Evolutionary conservation across 2,329 filamentous ascomycete genomes (phyloP).

Genomic region (Ophiocordyceps camponoti-saundersi): DNA sequence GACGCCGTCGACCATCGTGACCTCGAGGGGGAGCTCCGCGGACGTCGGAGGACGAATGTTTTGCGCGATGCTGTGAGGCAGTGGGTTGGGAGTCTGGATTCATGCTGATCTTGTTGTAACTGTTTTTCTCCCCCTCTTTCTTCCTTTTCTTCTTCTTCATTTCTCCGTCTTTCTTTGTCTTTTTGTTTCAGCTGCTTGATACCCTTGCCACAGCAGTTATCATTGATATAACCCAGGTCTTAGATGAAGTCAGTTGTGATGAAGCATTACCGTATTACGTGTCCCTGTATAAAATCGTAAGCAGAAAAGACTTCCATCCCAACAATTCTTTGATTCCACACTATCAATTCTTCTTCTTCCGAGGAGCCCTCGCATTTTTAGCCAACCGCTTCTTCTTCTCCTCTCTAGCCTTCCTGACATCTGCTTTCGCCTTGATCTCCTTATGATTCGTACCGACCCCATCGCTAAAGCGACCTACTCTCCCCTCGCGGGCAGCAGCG

Average conservation of each 20-base stretch:
- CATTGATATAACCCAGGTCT: too few relatives aligned
- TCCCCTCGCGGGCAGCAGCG: slow-evolving; percentile 71
- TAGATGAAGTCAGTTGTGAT: too few relatives aligned
- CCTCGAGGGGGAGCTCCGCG: slow-evolving; percentile 10
- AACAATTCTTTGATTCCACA: neutral
- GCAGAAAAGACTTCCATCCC: neutral
- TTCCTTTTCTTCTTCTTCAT: neutral
- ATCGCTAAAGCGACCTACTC: slow-evolving; percentile 56
- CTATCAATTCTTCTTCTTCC: slow-evolving; percentile 24
- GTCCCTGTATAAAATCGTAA: too few relatives aligned
- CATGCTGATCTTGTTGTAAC: neutral
- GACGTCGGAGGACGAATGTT: slow-evolving; percentile 24
- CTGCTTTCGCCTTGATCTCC: slow-evolving; percentile 68
- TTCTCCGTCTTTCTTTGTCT: neutral
- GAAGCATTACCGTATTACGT: too few relatives aligned
- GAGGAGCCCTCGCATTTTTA: slow-evolving; percentile 75
- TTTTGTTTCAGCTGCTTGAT: neutral
- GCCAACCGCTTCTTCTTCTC: slow-evolving; percentile 58
- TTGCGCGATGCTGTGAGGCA: slow-evolving; percentile 38
- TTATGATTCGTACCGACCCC: slow-evolving; percentile 48
- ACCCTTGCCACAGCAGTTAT: neutral
- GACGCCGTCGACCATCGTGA: slow-evolving; percentile 41
- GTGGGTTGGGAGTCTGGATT: slow-evolving; percentile 33
- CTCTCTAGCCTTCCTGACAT: slow-evolving; percentile 70
- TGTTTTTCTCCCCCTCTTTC: neutral